Base-by-base conservation (phyloP, 345 rosid species). In the Gossypium australe region DNA sequence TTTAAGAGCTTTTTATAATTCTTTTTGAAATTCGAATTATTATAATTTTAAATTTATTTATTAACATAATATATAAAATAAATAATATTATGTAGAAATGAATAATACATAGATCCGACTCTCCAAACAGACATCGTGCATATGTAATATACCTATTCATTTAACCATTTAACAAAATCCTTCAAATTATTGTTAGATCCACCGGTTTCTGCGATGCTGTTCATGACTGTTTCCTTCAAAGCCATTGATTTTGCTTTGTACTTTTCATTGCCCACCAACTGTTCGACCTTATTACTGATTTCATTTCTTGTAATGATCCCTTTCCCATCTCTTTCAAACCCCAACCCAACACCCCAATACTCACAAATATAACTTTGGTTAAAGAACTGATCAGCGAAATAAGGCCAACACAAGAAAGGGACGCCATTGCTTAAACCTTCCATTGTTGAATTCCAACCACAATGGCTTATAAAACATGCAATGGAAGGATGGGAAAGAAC, bases 341-440 rank as follows among this genome's bases (percentile, higher is more conserved):
- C 34, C 70, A 66, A 44, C 12, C 70, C 70, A 44, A 66, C 51
- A 20, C 49, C 25, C 70, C 70, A 67, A 22, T 44, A 11, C 1
- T 67, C 80, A 24, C 85, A 80, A 18, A 84, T 73, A 64, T 73
- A 84, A 11, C 58, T 59, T 71, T 66, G 61, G 27, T 82, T 76
- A 12, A 64, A 53, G 77, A 77, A 82, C 49, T 80, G 87, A 34
- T 84, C 79, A 5, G 79, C 77, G n/a, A 82, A 82, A 56, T 82
- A 78, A 11, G 85, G 87, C 85, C 84, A 80, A 58, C 85, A 82
- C 56, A 85, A 45, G 79, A 82, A 78, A n/a, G 82, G 84, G 1
- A 82, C 65, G 5, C 84, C 84, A 47, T 62, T 78, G 76, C 84
- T 71, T 62, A 75, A 24, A 17, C 84, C 85, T 74, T 85, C 85